phyloP scores from a whole-genome alignment of 768 basidiomycete genomes.

The Dacryopinax primogenitus region DNA sequence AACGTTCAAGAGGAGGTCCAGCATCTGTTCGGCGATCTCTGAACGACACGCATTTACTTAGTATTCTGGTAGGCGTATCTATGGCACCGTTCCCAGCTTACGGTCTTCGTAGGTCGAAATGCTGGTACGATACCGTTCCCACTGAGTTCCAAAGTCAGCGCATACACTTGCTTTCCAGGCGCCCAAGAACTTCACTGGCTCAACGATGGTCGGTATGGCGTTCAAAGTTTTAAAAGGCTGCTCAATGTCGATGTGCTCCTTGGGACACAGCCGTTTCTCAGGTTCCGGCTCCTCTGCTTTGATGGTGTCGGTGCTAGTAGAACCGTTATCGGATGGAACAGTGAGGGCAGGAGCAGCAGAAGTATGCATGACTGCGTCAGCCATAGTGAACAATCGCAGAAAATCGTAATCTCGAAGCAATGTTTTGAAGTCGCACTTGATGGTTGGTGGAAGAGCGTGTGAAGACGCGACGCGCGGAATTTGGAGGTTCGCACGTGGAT shows the following conservation, averaged over 20 bases:
- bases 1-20: slow-evolving; percentile 27
- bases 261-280: neutral
- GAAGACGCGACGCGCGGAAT: neutral
- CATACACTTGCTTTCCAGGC: neutral
- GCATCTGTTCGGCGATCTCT: slow-evolving; percentile 28
- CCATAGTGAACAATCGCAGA: neutral
- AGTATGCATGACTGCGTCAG: neutral
- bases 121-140: neutral
- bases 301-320: neutral
- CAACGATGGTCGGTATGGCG: neutral
- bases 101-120: neutral
- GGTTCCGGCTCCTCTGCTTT: neutral
- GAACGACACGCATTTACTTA: neutral
- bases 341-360: neutral
- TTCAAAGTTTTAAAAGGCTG: neutral
- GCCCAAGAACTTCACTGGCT: neutral
- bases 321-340: neutral
- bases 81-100: neutral
- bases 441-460: neutral
- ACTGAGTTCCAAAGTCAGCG: neutral
- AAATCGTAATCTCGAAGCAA: neutral
- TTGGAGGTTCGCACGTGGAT: neutral
- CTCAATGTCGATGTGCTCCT: neutral
- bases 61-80: neutral
- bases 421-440: neutral